Conservation (phyloP, 2,329 filamentous ascomycete species). For the Lachnellula cervina region DNA sequence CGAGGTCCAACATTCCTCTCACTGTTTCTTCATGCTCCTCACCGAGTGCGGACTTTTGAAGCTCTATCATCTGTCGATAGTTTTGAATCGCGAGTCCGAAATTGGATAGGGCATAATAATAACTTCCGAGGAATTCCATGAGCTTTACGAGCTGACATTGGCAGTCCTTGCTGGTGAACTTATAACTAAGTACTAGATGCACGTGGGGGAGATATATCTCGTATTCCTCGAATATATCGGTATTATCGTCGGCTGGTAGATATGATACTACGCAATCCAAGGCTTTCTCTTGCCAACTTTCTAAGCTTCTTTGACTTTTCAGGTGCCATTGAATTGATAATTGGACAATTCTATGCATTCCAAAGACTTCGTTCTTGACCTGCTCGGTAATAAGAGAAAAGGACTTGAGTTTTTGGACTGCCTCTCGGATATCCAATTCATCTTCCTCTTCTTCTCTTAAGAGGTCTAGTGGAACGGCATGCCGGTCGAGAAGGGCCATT, state of each 20-base stretch:
- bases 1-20: no score
- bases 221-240: conserved; percentile 26
- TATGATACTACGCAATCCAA: conserved; percentile 8
- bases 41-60: no score
- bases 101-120: conserved; percentile 13
- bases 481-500: conserved; percentile 12
- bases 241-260: conserved; percentile 9
- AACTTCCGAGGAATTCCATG: conserved; percentile 11
- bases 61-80: no score
- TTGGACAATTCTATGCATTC: conserved; percentile 18
- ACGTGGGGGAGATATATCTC: conserved; percentile 28
- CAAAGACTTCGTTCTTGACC: conserved; percentile 7
- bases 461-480: conserved; percentile 13
- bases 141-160: conserved; percentile 14
- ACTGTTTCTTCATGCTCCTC: no score
- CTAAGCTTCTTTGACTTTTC: conserved; percentile 1
- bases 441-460: background rate
- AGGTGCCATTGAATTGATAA: conserved; percentile 20
- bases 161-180: conserved; percentile 6
- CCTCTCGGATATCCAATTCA: conserved; percentile 25
- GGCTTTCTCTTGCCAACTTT: conserved; percentile 6
- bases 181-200: background rate
- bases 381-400: conserved; percentile 34
- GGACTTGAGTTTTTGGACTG: conserved; percentile 32
- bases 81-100: background rate